Conservation (phyloP, 768 basidiomycete genomes). For the Filobasidium wieringae region DNA sequence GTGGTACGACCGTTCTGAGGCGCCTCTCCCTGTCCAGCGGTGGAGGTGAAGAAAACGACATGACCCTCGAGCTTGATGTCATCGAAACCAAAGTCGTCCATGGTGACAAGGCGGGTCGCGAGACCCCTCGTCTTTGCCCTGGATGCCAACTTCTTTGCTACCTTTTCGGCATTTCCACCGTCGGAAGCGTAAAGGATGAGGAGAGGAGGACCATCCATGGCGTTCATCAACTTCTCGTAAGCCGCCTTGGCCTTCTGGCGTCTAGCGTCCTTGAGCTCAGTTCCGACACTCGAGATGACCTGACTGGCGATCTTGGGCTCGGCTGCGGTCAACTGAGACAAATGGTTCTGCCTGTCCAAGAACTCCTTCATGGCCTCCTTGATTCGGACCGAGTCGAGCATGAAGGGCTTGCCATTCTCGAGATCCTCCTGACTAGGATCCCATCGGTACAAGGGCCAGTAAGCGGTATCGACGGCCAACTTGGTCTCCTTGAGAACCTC, state of each 20-base stretch:
- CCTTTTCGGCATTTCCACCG: slow-evolving; percentile 90
- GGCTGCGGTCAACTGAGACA: slow-evolving; percentile 78
- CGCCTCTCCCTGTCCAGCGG: slow-evolving; percentile 92
- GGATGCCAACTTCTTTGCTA: slow-evolving; percentile 71
- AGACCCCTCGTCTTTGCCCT: slow-evolving; percentile 77
- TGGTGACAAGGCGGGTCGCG: slow-evolving; percentile 56
- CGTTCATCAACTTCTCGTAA: slow-evolving; percentile 68
- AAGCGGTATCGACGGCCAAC: slow-evolving; percentile 85
- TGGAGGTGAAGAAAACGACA: slow-evolving; percentile 78
- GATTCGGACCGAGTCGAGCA: slow-evolving; percentile 80
- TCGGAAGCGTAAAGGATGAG: slow-evolving; percentile 89
- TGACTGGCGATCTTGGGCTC: slow-evolving; percentile 65
- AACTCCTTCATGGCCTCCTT: slow-evolving; percentile 88
- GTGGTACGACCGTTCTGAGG: slow-evolving; percentile 90
- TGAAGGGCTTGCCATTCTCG: slow-evolving; percentile 59
- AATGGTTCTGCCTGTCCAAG: slow-evolving; percentile 90
- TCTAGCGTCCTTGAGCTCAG: slow-evolving; percentile 70
- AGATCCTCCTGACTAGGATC: slow-evolving; percentile 68
- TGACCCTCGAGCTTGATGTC: slow-evolving; percentile 60
- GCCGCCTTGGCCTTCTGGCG: slow-evolving; percentile 67
- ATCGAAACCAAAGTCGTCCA: slow-evolving; percentile 59
- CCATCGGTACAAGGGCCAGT: slow-evolving; percentile 98
- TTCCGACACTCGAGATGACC: slow-evolving; percentile 70
- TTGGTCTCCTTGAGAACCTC: slow-evolving; percentile 96
- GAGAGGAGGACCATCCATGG: slow-evolving; percentile 79